Conservation (phyloP, 306 rosid genomes). For the Pterocarpus macrocarpus region DNA sequence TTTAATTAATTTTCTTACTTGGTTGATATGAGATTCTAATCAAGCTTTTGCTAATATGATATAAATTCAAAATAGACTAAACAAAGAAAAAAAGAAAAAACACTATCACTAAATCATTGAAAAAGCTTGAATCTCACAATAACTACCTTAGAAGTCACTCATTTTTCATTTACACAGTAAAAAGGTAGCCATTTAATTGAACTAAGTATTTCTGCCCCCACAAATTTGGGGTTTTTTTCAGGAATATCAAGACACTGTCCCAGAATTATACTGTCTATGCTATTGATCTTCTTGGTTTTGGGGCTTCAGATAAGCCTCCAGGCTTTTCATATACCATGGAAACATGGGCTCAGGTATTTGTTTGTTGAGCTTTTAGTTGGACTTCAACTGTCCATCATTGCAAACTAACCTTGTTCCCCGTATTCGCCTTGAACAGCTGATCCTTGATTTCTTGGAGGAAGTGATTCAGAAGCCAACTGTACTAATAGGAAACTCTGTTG, state of each 20-base stretch:
- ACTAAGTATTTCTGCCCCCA: not conserved
- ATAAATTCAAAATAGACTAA: not conserved
- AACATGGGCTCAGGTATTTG: slow-evolving; percentile 83
- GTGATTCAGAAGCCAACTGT: slow-evolving; percentile 83
- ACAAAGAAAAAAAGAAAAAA: not conserved
- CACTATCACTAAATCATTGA: too few relatives aligned
- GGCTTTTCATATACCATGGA: slow-evolving; percentile 90
- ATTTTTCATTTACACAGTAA: too few relatives aligned
- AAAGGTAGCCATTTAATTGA: slow-evolving; percentile 14
- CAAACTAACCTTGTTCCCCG: slow-evolving; percentile 10
- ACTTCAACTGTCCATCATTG: slow-evolving; percentile 15
- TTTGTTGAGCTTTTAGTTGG: slow-evolving; percentile 27
- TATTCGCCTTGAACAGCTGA: slow-evolving; percentile 64
- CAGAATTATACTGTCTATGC: slow-evolving; percentile 79
- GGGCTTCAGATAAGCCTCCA: slow-evolving; percentile 87
- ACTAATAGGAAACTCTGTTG: slow-evolving; percentile 89
- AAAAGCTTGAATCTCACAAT: too few relatives aligned
- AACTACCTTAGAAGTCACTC: too few relatives aligned
- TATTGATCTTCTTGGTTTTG: slow-evolving; percentile 95
- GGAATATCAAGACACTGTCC: slow-evolving; percentile 77
- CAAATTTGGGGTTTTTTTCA: slow-evolving; percentile 35
- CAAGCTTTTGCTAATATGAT: not conserved
- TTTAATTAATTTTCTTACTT: slow-evolving; percentile 9
- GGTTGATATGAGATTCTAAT: not conserved
- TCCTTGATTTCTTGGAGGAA: slow-evolving; percentile 84